Conservation (phyloP, 176 grass and related monocot species). For the Metroxylon sagu region DNA sequence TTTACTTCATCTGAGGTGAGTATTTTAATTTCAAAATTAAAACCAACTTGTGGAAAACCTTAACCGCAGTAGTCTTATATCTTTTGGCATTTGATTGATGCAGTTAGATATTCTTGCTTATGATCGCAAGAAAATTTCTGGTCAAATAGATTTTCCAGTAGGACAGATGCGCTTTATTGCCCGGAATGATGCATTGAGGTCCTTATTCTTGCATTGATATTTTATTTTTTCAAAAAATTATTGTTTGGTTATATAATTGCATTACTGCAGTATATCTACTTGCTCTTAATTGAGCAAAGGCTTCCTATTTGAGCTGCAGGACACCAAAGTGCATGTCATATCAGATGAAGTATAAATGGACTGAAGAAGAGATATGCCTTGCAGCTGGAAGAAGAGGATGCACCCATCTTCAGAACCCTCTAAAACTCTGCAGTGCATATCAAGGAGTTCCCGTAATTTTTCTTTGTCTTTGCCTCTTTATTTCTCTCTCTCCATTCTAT, state of each 20-base stretch:
- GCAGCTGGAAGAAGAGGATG: conserved; percentile 20
- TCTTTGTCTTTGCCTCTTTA: not conserved
- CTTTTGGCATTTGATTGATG: not conserved
- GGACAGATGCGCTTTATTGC: not conserved
- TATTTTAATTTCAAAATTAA: no score
- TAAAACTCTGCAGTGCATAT: conserved; percentile 22
- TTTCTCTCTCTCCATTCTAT: not conserved
- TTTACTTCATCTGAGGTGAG: conserved; percentile 13
- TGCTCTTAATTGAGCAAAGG: no score
- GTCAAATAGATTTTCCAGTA: conserved; percentile 13
- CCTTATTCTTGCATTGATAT: not conserved
- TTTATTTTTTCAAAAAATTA: no score
- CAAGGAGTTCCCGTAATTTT: conserved; percentile 15
- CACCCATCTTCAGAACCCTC: conserved; percentile 13
- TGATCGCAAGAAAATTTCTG: conserved; percentile 26
- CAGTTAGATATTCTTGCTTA: conserved; percentile 19
- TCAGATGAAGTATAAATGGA: conserved; percentile 8
- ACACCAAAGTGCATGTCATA: conserved; percentile 3
- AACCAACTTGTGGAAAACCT: no score
- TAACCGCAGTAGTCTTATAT: no score
- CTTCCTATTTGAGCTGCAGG: conserved; percentile 1
- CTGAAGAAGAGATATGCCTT: conserved; percentile 18
- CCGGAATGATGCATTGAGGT: conserved; percentile 9
- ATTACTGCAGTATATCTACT: no score
- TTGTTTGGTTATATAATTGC: no score